phyloP scores from a whole-genome alignment of 352 stramenopile genomes.

The Phytophthora podocarpi region DNA sequence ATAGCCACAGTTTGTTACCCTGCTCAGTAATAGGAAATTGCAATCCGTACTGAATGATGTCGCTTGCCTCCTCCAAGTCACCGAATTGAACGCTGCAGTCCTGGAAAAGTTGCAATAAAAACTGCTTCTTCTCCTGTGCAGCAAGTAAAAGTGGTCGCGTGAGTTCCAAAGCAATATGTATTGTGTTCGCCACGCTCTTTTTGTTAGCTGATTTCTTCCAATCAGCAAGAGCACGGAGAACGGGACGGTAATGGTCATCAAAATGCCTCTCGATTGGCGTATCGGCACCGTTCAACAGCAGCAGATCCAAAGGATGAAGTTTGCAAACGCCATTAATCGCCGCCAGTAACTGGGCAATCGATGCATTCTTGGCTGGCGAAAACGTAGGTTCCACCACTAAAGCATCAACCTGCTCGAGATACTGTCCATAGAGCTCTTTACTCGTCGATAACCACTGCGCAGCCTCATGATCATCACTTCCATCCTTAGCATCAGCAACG shows the following conservation, averaged over 20 bases:
- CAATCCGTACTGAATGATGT: constrained; percentile 62
- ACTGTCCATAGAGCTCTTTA: constrained; percentile 40
- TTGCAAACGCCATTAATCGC: constrained; percentile 54
- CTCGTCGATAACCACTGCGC: constrained; percentile 43
- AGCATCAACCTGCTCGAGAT: constrained; percentile 38
- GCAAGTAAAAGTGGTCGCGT: constrained; percentile 58
- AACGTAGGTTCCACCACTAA: constrained; percentile 26
- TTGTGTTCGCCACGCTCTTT: constrained; percentile 27
- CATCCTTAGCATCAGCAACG: constrained; percentile 18
- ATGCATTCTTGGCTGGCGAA: constrained; percentile 27
- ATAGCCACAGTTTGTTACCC: constrained; percentile 52
- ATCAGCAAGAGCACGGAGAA: constrained; percentile 39
- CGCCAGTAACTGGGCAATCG: constrained; percentile 39
- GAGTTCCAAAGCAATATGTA: constrained; percentile 41
- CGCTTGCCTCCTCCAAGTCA: constrained; percentile 58
- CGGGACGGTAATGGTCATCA: constrained; percentile 44
- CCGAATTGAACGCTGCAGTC: constrained; percentile 73
- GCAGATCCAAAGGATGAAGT: constrained; percentile 32
- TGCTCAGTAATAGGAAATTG: constrained; percentile 56
- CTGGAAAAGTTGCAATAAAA: constrained; percentile 72
- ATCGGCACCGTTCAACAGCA: constrained; percentile 20
- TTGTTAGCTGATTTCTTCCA: constrained; percentile 34
- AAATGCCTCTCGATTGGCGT: constrained; percentile 49
- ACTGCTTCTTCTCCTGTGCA: constrained; percentile 64
- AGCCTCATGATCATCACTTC: constrained; percentile 18